These are phyloP conservation scores for Fraxinus greggii DNA, from an alignment of 305 asterid genomes.

Conservation along the genomic window DNA sequence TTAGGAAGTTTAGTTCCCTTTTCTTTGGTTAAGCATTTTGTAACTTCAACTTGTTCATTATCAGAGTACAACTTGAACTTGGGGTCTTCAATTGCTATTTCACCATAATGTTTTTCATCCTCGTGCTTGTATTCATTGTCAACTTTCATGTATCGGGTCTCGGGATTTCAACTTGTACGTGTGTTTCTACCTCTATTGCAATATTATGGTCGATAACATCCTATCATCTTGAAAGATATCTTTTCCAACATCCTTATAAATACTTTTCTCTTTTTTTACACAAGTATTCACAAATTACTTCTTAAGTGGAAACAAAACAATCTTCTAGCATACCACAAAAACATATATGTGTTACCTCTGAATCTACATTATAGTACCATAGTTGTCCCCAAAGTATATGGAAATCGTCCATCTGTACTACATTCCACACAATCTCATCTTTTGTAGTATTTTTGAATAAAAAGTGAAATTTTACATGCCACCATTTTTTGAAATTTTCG, in stretches of 20 bases:
- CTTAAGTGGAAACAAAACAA: not conserved
- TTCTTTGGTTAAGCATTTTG: not conserved
- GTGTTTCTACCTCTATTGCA: not conserved
- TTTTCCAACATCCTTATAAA: not conserved
- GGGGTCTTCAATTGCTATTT: not conserved
- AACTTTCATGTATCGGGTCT: not conserved
- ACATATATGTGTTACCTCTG: not conserved
- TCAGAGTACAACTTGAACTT: not conserved
- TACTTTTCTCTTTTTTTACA: not conserved
- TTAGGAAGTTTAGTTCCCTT: not conserved
- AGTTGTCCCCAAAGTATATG: not conserved
- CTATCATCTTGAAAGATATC: not conserved
- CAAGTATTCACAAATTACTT: not conserved
- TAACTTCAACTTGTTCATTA: not conserved
- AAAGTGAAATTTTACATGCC: not conserved
- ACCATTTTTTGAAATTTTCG: not conserved
- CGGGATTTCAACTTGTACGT: not conserved
- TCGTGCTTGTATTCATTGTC: not conserved
- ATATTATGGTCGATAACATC: not conserved
- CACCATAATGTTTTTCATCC: not conserved
- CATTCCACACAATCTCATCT: not conserved
- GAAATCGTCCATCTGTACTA: not conserved
- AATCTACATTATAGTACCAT: not conserved
- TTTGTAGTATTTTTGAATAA: not conserved
- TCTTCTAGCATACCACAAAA: not conserved